Evolutionary conservation across 2,329 filamentous ascomycete species (phyloP), one percentile per base, ranked within the genome.

Genomic region (Huntiella abstrusa): DNA sequence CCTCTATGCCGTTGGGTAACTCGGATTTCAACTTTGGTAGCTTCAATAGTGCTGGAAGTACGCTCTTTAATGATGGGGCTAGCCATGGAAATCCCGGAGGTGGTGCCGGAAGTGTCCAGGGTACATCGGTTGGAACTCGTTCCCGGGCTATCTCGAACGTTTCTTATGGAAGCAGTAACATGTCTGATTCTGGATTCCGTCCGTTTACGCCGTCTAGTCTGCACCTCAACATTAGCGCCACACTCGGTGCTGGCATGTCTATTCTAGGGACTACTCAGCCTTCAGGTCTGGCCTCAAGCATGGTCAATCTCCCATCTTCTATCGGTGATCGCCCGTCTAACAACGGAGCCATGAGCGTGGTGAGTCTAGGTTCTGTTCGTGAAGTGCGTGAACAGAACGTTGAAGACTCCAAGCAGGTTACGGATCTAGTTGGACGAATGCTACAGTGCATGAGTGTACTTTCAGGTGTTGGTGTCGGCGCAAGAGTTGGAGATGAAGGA

Each of bases 371-470:
- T 8, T n/a, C 34, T 6, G 33, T 43, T 8, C 28, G 44, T 46
- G 66, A 64, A 51, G 58, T 69, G 42, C 67, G 69, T 47, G 69
- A 77, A 55, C 71, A 75, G 55, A 75, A 75, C 56, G 64, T 75
- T 11, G 73, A 79, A 58, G 74, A 81, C 55, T 80, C 76, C 42
- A 73, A 84, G 58, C 77, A 91, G 57, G 77, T 96, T 46, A 94
- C 91, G 1, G 87, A 96, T 54, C 94, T 88, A 54, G 87, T 95
- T 1, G 91, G 86, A 0, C 71, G 88, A 43, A 93, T 98, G 84
- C 67, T 98, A 52, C 91, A 98, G 64, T 98, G 91, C 60, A 80
- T 96, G 61, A 88, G 81, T 58, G 86, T 98, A 5, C 68, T 98
- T 16, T 83, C 84, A 3, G 79, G 78, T 51, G 73, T 93, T 10